phyloP scores from a whole-genome alignment of 148 eudicot genomes.

The Dysphania ambrosioides region DNA sequence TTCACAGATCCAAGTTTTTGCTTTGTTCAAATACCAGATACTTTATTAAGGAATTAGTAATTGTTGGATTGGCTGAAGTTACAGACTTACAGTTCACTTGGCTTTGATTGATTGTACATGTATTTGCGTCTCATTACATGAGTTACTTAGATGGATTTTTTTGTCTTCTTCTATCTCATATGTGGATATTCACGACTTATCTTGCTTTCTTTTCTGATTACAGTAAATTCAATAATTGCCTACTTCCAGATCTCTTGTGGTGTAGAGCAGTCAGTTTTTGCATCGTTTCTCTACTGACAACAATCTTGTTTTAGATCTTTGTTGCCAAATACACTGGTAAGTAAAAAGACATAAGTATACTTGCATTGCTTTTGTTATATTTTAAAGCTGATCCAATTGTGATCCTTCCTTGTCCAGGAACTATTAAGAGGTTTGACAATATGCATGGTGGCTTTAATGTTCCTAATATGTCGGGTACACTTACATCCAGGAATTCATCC shows the following conservation, averaged over 20 bases:
- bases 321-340: slow-evolving; percentile 64
- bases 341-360: slow-evolving; percentile 14
- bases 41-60: too few relatives aligned
- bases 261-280: slow-evolving; percentile 43
- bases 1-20: too few relatives aligned
- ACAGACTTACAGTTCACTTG: too few relatives aligned
- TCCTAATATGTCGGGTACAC: slow-evolving; percentile 68
- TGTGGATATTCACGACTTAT: neutral
- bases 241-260: slow-evolving; percentile 53
- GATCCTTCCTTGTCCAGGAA: slow-evolving; percentile 42
- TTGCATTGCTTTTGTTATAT: slow-evolving; percentile 11
- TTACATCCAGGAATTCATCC: slow-evolving; percentile 75
- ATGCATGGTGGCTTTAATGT: slow-evolving; percentile 81
- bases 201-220: neutral
- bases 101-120: too few relatives aligned
- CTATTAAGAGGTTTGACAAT: slow-evolving; percentile 57
- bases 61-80: too few relatives aligned
- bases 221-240: neutral
- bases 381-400: too few relatives aligned
- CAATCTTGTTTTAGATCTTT: slow-evolving; percentile 60
- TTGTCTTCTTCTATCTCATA: neutral
- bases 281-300: slow-evolving; percentile 65
- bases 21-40: too few relatives aligned
- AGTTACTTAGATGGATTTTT: neutral
- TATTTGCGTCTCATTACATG: slow-evolving; percentile 1